phyloP scores from a whole-genome alignment of 2,329 filamentous ascomycete species.

The Endoconidiophora laricicola region DNA sequence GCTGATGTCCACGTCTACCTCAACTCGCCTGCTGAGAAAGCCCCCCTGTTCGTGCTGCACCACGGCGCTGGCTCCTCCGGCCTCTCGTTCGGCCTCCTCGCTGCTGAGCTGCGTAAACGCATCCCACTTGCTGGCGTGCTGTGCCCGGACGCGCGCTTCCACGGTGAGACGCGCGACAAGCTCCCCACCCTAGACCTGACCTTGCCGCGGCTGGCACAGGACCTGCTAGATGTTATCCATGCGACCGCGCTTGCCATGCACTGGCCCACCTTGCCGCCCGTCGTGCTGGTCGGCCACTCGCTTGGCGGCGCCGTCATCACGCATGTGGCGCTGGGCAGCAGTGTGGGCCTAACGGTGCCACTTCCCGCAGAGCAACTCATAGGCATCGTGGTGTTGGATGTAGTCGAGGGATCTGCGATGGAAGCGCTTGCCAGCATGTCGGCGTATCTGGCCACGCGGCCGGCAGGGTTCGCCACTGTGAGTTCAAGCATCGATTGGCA shows the following conservation, averaged over 20 bases:
- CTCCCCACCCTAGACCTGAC: slow-evolving; percentile 39
- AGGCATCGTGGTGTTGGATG: slow-evolving; percentile 80
- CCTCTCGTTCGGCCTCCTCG: slow-evolving; percentile 74
- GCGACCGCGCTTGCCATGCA: slow-evolving; percentile 50
- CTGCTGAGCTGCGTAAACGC: slow-evolving; percentile 57
- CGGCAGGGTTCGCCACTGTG: slow-evolving; percentile 58
- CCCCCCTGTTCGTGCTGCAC: slow-evolving; percentile 80
- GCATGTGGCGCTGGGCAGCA: slow-evolving; percentile 47
- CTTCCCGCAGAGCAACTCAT: slow-evolving; percentile 51
- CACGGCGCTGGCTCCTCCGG: slow-evolving; percentile 90
- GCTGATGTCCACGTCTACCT: slow-evolving; percentile 63
- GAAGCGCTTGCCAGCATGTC: slow-evolving; percentile 92
- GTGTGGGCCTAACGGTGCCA: slow-evolving; percentile 65
- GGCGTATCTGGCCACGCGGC: slow-evolving; percentile 69
- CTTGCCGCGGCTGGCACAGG: slow-evolving; percentile 53
- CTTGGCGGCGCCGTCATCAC: slow-evolving; percentile 85
- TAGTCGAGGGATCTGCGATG: slow-evolving; percentile 90
- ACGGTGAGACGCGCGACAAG: slow-evolving; percentile 50
- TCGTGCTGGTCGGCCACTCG: slow-evolving; percentile 79
- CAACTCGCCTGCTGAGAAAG: slow-evolving; percentile 57
- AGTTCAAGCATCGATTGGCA: slow-evolving; percentile 87
- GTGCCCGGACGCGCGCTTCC: slow-evolving; percentile 70
- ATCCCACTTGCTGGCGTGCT: slow-evolving; percentile 71
- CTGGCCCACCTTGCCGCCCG: slow-evolving; percentile 57
- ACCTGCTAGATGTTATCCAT: slow-evolving; percentile 53